A percentile compares a stretch with the other conserved stretches of the same genome.
Conservation (phyloP, 805 yeast species). For the Ogataea pilisensis region DNA sequence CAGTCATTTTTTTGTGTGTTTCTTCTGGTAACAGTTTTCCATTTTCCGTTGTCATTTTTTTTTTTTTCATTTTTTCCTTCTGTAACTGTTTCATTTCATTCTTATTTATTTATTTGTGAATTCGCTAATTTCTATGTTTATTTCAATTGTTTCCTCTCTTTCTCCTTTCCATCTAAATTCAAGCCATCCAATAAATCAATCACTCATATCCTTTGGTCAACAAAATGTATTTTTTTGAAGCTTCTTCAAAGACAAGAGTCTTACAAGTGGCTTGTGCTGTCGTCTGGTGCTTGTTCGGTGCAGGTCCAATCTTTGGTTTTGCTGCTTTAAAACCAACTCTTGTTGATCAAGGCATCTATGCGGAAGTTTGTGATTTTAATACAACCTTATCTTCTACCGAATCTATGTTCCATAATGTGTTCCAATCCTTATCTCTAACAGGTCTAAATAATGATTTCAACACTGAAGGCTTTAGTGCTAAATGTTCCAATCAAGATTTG, state of each 20-base stretch:
- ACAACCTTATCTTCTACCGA: conserved; percentile 9
- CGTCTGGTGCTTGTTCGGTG: conserved; percentile 51
- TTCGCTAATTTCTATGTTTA: background rate
- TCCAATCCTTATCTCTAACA: conserved; percentile 3
- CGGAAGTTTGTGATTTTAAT: conserved; percentile 33
- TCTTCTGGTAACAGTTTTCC: too few species aligned
- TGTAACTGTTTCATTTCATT: background rate
- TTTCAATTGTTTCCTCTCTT: conserved; percentile 1
- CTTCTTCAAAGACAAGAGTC: conserved; percentile 28
- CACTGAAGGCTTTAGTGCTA: conserved; percentile 32
- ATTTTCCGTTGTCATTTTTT: background rate
- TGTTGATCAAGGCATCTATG: conserved; percentile 45
- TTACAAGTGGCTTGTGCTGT: conserved; percentile 48
- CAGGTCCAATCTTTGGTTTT: conserved; percentile 57
- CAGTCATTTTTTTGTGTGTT: too few species aligned
- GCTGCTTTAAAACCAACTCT: conserved; percentile 55
- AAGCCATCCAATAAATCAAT: too few species aligned
- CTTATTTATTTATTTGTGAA: background rate
- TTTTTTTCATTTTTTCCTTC: background rate
- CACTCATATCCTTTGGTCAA: too few species aligned
- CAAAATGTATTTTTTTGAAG: conserved; percentile 31
- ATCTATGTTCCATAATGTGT: conserved; percentile 3
- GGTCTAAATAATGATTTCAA: conserved; percentile 7
- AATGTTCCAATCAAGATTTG: conserved; percentile 50
- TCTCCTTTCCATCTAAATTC: too few species aligned